Base-by-base conservation (phyloP, 352 stramenopile genomes). In the Pythium folliculosum region DNA sequence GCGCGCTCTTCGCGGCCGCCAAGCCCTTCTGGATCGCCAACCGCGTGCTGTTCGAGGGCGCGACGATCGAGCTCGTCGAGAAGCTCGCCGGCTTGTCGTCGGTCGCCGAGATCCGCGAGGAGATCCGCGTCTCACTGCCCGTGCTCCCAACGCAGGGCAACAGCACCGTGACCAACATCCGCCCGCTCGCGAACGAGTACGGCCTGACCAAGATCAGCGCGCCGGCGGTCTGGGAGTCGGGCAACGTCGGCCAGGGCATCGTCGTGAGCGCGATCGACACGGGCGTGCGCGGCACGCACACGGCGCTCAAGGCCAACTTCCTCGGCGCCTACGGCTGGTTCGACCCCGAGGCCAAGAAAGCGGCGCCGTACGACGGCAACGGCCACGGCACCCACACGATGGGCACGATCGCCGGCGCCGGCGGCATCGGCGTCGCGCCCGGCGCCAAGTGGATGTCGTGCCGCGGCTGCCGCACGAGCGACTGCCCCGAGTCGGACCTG, bases 211-310 rank as follows among this genome's bases (percentile, higher is more conserved):
- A 68, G 40, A 75, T 82, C 54, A 19, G 47, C 3, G 75, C 60
- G 12, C 59, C 70, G 2, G 6, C 23, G 1, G 71, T 79, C 17
- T 82, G 75, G 75, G 62, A 49, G 5, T 32, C 16, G 8, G 69
- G 59, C 30, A 72, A 71, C 66, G 67, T 19, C 12, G 75, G 61
- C 25, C 45, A 72, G 35, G 57, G 51, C 35, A 30, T 72, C 21
- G 48, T 80, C 40, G 69, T 82, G 2, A 60, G 55, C 4, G 63
- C 40, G 25, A 77, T 82, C 47, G 75, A 82, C 54, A 66, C 50
- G 3, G 75, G 75, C 10, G 72, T 72, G 3, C 65, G 48, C 5
- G 60, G 50, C 44, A 78, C 56, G 1, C 75, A 82, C 49, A 22
- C 64, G 22, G 51, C 56, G 5, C 60, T 82, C 16, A 59, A 57